phyloP scores from a whole-genome alignment of 257 asterid genomes.

The Solanum pennellii region DNA sequence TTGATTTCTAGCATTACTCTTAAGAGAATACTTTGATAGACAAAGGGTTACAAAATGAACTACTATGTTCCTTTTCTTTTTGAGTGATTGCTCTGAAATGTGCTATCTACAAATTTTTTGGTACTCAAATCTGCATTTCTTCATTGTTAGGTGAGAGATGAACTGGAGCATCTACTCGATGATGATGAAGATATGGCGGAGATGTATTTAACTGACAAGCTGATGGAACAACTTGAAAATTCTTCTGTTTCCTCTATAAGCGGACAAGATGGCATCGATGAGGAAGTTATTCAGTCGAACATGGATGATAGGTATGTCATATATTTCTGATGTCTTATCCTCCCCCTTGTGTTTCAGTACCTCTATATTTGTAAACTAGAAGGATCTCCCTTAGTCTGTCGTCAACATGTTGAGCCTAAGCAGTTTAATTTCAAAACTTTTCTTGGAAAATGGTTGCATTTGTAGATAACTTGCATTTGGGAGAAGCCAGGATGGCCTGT shows the following conservation, averaged over 20 bases:
- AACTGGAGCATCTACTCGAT: conserved; percentile 88
- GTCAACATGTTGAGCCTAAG: neutral
- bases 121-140: neutral
- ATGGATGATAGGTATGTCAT: conserved; percentile 47
- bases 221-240: conserved; percentile 54
- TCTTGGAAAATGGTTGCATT: neutral
- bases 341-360: neutral
- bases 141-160: conserved; percentile 76
- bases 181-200: conserved; percentile 98
- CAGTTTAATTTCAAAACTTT: neutral
- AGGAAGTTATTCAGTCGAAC: conserved; percentile 28
- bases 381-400: neutral
- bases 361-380: neutral
- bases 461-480: neutral
- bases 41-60: neutral
- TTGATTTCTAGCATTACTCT: neutral
- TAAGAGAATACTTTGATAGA: neutral
- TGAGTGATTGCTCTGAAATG: neutral
- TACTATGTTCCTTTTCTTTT: neutral
- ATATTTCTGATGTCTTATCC: neutral
- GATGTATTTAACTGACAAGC: conserved; percentile 91
- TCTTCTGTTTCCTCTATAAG: conserved; percentile 49
- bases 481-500: neutral
- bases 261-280: conserved; percentile 50
- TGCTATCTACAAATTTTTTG: neutral